These are phyloP conservation scores for Lepiota brunneoincarnata DNA, from an alignment of 768 basidiomycete species.

Conservation along the genomic window DNA sequence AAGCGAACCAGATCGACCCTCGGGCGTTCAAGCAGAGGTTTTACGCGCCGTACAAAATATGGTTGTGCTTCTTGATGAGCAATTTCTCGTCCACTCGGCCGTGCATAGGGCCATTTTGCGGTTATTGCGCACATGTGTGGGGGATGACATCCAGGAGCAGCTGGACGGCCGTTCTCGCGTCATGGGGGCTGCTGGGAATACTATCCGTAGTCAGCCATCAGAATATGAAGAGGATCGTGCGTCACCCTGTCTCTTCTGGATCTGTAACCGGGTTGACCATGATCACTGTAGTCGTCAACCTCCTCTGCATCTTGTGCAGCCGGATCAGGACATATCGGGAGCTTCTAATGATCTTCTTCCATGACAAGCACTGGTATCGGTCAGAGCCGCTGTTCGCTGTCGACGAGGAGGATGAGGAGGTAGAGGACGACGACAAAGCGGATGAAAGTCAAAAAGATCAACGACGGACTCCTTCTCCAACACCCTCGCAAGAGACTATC, in stretches of 20 bases:
- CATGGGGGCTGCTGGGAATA: slow-evolving; percentile 83
- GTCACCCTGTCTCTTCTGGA: slow-evolving; percentile 26
- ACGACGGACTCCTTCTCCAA: slow-evolving; percentile 47
- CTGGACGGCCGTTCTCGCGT: slow-evolving; percentile 71
- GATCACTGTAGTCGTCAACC: slow-evolving; percentile 71
- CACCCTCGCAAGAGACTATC: slow-evolving; percentile 57
- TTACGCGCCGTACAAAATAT: slow-evolving; percentile 86
- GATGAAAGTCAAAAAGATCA: slow-evolving; percentile 38
- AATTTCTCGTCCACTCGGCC: slow-evolving; percentile 88
- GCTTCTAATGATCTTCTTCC: slow-evolving; percentile 95
- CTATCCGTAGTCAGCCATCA: slow-evolving; percentile 67
- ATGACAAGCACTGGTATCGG: slow-evolving; percentile 86
- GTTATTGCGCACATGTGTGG: slow-evolving; percentile 82
- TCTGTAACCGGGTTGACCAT: slow-evolving; percentile 1
- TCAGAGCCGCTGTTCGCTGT: slow-evolving; percentile 74
- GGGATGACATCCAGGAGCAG: slow-evolving; percentile 89
- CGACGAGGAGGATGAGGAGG: slow-evolving; percentile 74
- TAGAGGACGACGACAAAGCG: slow-evolving; percentile 44
- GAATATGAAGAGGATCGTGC: slow-evolving; percentile 87
- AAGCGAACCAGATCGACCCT: slow-evolving; percentile 81
- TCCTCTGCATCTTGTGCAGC: slow-evolving; percentile 90
- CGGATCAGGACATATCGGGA: slow-evolving; percentile 87
- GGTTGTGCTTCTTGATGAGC: slow-evolving; percentile 88
- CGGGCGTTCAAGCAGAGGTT: slow-evolving; percentile 90
- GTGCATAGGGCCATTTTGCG: slow-evolving; percentile 87